These are phyloP conservation scores for Fusarium goolgardi DNA, from an alignment of 2,329 filamentous ascomycete species.

Conservation along the genomic window DNA sequence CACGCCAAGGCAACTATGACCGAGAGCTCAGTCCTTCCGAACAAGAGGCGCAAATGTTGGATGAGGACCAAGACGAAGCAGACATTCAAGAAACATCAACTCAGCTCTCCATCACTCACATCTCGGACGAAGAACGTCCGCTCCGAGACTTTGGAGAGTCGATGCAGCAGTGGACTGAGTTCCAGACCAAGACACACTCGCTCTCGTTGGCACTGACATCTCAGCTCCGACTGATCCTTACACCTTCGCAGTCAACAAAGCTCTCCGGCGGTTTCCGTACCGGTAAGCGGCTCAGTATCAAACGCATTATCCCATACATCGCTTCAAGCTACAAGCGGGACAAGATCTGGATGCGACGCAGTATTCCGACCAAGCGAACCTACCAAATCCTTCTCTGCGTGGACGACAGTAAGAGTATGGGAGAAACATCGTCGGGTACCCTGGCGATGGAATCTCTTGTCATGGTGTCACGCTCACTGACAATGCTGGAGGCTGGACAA, in stretches of 20 bases:
- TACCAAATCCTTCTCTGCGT: conserved; percentile 99
- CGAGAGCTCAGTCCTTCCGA: conserved; percentile 60
- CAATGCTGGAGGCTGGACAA: conserved; percentile 94
- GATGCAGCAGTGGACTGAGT: conserved; percentile 83
- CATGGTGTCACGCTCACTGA: conserved; percentile 85
- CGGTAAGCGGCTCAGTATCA: conserved; percentile 98
- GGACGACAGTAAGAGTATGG: conserved; percentile 95
- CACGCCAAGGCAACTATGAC: conserved; percentile 68
- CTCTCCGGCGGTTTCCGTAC: conserved; percentile 97
- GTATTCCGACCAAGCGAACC: conserved; percentile 88
- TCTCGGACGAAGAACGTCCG: conserved; percentile 60
- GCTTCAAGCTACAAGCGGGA: conserved; percentile 98
- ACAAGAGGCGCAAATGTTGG: conserved; percentile 57
- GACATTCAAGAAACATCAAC: conserved; percentile 65
- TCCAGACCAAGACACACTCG: conserved; percentile 85
- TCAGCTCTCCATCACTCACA: conserved; percentile 79
- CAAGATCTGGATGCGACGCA: conserved; percentile 99
- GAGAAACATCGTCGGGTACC: conserved; percentile 77
- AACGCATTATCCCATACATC: conserved; percentile 99
- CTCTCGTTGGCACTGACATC: conserved; percentile 92
- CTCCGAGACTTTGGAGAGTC: conserved; percentile 66
- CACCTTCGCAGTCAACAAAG: conserved; percentile 93
- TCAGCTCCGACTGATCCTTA: conserved; percentile 93
- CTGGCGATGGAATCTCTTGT: conserved; percentile 95
- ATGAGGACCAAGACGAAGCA: conserved; percentile 63